phyloP scores from a whole-genome alignment of 2,329 filamentous ascomycete genomes.

The Lasiodiplodia hormozganensis region DNA sequence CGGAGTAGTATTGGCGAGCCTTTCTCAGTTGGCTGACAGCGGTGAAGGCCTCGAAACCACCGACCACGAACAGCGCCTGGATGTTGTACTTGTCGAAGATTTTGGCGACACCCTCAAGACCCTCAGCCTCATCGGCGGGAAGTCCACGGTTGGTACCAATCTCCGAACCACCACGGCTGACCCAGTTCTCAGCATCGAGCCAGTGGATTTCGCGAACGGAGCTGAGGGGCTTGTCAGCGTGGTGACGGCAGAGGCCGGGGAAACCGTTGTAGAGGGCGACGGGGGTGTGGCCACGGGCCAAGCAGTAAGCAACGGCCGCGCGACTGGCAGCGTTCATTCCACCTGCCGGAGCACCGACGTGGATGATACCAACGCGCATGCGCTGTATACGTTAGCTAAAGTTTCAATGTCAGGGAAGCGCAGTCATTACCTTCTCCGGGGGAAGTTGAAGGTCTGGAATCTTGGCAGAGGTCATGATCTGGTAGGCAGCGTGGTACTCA shows the following conservation, averaged over 20 bases:
- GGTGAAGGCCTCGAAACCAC: constrained; percentile 96
- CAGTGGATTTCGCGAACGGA: constrained; percentile 87
- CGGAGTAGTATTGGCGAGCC: constrained; percentile 77
- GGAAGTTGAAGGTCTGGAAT: constrained; percentile 73
- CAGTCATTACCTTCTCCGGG: constrained; percentile 66
- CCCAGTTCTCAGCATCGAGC: constrained; percentile 95
- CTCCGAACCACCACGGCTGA: constrained; percentile 94
- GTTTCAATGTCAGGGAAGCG: too few relatives aligned
- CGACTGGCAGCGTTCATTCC: constrained; percentile 98
- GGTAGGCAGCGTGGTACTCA: constrained; percentile 89
- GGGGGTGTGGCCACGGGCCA: constrained; percentile 89
- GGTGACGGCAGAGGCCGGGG: constrained; percentile 89
- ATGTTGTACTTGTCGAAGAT: constrained; percentile 88
- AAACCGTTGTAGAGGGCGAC: constrained; percentile 97
- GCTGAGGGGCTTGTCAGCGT: constrained; percentile 79
- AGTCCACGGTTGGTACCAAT: constrained; percentile 97
- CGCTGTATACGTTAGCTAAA: constrained; percentile 57
- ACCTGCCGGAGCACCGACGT: constrained; percentile 93
- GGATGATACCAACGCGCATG: constrained; percentile 94
- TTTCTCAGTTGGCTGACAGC: constrained; percentile 86
- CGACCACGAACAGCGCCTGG: constrained; percentile 88
- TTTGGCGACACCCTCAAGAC: constrained; percentile 77
- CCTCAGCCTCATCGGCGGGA: constrained; percentile 72
- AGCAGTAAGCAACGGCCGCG: constrained; percentile 90
- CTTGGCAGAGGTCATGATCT: constrained; percentile 86